Evolutionary conservation across 176 grass and related monocot species (phyloP).

Genomic region (Oryza meyeriana): DNA sequence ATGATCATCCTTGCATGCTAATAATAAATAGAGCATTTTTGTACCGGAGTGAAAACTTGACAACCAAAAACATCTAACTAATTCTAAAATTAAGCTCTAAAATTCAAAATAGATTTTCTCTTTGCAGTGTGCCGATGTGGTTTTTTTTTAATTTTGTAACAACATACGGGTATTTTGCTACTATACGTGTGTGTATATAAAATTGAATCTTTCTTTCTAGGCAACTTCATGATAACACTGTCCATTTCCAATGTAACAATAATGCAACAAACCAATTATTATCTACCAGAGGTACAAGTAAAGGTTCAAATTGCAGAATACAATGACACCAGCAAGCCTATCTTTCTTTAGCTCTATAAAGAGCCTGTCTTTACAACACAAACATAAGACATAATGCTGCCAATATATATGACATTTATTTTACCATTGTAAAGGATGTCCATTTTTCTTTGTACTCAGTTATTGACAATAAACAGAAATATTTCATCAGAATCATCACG

Average conservation of each 20-base stretch:
- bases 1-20: too few relatives aligned
- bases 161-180: too few relatives aligned
- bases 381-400: background rate
- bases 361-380: background rate
- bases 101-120: too few relatives aligned
- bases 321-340: background rate
- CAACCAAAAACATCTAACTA: too few relatives aligned
- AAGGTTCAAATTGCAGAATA: background rate
- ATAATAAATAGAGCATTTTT: too few relatives aligned
- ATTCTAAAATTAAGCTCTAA: too few relatives aligned
- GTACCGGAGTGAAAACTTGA: too few relatives aligned
- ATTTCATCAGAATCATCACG: background rate
- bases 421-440: constrained; percentile 2
- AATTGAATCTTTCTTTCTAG: background rate
- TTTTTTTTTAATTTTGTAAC: too few relatives aligned
- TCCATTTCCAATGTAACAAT: background rate
- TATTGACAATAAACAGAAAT: background rate
- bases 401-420: background rate
- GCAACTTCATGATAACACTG: background rate
- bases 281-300: background rate
- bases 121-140: too few relatives aligned
- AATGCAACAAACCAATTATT: background rate
- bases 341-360: background rate
- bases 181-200: too few relatives aligned
- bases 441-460: background rate